A percentile compares a stretch with the other conserved stretches of the same genome.
Conservation (phyloP, 2,329 filamentous ascomycete species). For the Xylaria sp. region DNA sequence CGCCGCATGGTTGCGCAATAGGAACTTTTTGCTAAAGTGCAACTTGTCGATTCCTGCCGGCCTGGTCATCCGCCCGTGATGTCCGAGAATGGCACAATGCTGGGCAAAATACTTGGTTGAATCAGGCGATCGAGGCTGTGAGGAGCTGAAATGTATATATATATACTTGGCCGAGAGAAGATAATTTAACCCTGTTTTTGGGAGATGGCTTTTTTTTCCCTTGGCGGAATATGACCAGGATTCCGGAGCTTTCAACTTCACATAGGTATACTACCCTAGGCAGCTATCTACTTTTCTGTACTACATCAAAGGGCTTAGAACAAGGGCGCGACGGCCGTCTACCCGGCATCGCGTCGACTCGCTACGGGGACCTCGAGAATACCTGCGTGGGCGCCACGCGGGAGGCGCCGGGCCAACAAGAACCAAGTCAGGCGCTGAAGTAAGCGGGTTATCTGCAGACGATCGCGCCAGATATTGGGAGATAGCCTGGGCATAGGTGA, state of each 20-base stretch:
- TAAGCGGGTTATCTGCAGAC: constrained; percentile 21
- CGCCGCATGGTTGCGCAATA: constrained; percentile 28
- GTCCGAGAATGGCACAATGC: constrained; percentile 14
- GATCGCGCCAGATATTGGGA: constrained; percentile 5
- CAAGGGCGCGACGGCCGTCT: constrained; percentile 5
- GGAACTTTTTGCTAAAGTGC: constrained; percentile 4
- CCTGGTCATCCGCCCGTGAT: constrained; percentile 15
- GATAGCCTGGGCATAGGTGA: constrained; percentile 4
- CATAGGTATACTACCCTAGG: neutral
- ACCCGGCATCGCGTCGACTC: constrained; percentile 2
- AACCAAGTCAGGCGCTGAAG: constrained; percentile 9
- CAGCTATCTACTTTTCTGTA: neutral
- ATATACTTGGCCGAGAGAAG: neutral
- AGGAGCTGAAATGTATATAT: constrained; percentile 8
- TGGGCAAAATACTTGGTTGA: constrained; percentile 29
- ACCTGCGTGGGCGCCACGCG: constrained; percentile 20
- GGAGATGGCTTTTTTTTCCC: neutral
- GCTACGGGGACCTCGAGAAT: constrained; percentile 8
- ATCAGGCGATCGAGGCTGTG: constrained; percentile 11
- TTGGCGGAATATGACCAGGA: neutral
- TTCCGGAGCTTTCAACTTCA: neutral
- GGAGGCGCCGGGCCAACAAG: constrained; percentile 30
- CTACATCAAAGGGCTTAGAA: constrained; percentile 1
- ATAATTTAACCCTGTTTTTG: neutral
- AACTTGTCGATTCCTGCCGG: constrained; percentile 13